phyloP scores from a whole-genome alignment of 78 protist genomes.

The Capsaspora owczarzaki region DNA sequence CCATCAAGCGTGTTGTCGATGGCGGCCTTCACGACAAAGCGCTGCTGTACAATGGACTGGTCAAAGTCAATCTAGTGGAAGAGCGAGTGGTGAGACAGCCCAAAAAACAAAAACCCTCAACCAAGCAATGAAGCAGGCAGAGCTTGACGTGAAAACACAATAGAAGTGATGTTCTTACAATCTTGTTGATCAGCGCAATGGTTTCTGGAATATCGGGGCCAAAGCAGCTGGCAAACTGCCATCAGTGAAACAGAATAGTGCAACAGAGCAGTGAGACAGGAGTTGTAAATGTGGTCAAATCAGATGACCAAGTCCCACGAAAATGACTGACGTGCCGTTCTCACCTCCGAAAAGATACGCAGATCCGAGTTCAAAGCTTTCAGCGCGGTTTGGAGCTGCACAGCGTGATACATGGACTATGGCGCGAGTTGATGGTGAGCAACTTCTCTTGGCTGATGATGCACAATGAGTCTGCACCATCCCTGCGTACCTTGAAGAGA shows the following conservation, averaged over 20 bases:
- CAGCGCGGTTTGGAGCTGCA: not conserved
- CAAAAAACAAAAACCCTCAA: not conserved
- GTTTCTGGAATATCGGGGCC: too few relatives aligned
- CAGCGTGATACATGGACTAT: not conserved
- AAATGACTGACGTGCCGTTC: too few relatives aligned
- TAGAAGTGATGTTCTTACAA: too few relatives aligned
- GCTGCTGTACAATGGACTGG: not conserved
- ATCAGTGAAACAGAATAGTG: not conserved
- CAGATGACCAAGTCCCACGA: not conserved
- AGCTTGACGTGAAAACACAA: too few relatives aligned
- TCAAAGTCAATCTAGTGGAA: not conserved
- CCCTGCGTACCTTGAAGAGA: not conserved
- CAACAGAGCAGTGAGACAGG: not conserved
- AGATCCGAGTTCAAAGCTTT: not conserved
- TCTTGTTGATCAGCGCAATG: too few relatives aligned
- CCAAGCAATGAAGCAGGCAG: not conserved
- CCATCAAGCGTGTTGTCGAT: not conserved
- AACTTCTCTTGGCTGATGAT: not conserved
- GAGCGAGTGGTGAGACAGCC: not conserved
- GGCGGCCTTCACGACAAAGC: not conserved
- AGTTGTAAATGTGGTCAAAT: not conserved
- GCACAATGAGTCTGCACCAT: not conserved
- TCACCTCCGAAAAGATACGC: not conserved
- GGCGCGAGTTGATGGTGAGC: not conserved
- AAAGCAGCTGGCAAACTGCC: not conserved